Base-by-base conservation (phyloP, 2,329 filamentous ascomycete species). In the Trichoderma semiorbis region DNA sequence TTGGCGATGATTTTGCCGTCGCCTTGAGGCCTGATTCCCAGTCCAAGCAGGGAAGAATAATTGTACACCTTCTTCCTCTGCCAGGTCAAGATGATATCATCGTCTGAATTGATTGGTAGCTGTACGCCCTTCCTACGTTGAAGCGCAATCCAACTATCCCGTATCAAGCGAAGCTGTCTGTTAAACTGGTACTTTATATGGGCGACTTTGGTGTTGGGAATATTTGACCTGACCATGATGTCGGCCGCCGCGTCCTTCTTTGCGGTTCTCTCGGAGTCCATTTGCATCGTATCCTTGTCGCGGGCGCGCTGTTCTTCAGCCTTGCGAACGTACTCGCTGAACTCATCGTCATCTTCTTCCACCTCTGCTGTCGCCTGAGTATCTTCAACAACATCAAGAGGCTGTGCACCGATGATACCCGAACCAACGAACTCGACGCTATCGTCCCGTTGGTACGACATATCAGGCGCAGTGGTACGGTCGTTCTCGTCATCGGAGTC, bases 21-120 rank as follows among this genome's bases (percentile, higher is more conserved):
- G 7, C 74, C 78, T 12, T 82, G 79, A 0, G 84, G 82, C 10
- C 82, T 78, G 60, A 96, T 86, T 7, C 90, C 90, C 7, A 97
- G 82, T 62, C 87, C 90, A 68, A 86, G 85, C 72, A 93, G 91
- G 1, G 91, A 95, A 6, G 92, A 93, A n/a, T 88, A 87, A 74
- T 92, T 89, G 78, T 92, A 97, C 3, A 97, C 81, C 72, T 89
- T 88, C 72, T 88, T 89, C 30, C 89, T 87, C 74, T 90, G 91
- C 91, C 93, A 97, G 0, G 93, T 96, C 70, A 98, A 86, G 76
- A 96, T 92, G 21, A 97, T 83, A 1, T 84, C 83, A 5, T 86
- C 82, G 2, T 85, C 81, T 28, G 85, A 79, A 3, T 86, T 83
- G 3, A 79, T 75, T 3, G 80, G 74, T 8, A 85, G 76, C 11